Evolutionary conservation across 441 rosid genomes (phyloP), one percentile per base, ranked within the genome.

Genomic region (Euphorbia celastroides): DNA sequence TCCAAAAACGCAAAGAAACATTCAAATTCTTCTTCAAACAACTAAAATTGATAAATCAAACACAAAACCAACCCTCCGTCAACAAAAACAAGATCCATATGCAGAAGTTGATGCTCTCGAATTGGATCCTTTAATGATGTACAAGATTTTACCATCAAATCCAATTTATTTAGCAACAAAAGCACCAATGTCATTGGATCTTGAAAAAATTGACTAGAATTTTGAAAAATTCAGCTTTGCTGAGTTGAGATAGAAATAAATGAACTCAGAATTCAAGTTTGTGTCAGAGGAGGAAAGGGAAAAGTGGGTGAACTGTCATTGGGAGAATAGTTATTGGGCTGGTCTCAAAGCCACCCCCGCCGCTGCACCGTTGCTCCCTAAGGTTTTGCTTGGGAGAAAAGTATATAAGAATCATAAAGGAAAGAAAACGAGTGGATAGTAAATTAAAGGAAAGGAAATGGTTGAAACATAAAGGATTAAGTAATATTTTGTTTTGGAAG

Each of bases 61-160:
- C 20, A 75, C 2, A 38, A 5, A 70, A 74, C 74, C 66, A 65
- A 90, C 97, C 98, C 79, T 74, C 97, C 98, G 2, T 94, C 97
- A 9, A 90, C 91, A 70, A 88, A 93, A 65, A 90, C 73, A 65
- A 97, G 85, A 79, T 74, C 76, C 78, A 61, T 28, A 64, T 1
- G n/a, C 56, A 44, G 19, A 23, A 42, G 19, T 28, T 6, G 68
- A 61, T 46, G 20, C 61, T 58, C 72, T 58, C 50, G 19, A 55
- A 55, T 46, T 66, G 41, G 64, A 70, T 52, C 69, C 79, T 65
- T 68, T 65, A 27, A 64, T 48, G 17, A 23, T 44, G 36, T 9
- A 9, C 68, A 70, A 64, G 62, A 14, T 51, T 46, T 57, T 16
- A 36, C 5, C n/a, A 58, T 66, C 5, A 46, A 20, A n/a, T n/a